phyloP scores from a whole-genome alignment of 2,329 filamentous ascomycete species.

The Aspergillus clavatus region DNA sequence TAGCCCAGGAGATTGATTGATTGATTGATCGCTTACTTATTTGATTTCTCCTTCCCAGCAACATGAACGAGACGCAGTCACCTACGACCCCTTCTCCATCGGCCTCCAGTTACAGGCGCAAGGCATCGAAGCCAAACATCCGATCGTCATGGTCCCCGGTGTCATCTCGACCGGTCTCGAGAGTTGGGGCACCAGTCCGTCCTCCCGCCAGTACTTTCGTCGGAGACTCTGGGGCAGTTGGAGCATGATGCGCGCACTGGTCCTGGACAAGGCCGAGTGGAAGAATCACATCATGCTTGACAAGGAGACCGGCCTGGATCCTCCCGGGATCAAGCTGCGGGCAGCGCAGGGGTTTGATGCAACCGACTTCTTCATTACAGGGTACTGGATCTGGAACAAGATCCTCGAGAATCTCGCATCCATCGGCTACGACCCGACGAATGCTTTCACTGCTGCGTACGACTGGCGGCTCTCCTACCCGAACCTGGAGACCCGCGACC shows the following conservation, averaged over 20 bases:
- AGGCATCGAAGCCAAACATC: slow-evolving; percentile 75
- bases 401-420: slow-evolving; percentile 95
- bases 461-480: slow-evolving; percentile 91
- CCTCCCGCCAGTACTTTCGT: slow-evolving; percentile 83
- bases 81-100: slow-evolving; percentile 90
- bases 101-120: slow-evolving; percentile 76
- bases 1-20: no score
- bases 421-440: slow-evolving; percentile 86
- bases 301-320: slow-evolving; percentile 83
- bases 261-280: slow-evolving; percentile 90
- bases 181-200: slow-evolving; percentile 87
- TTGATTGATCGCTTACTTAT: neutral
- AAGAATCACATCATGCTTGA: slow-evolving; percentile 97
- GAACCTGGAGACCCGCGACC: slow-evolving; percentile 84
- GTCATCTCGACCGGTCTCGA: slow-evolving; percentile 97
- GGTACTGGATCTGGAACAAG: slow-evolving; percentile 99
- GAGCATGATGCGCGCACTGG: slow-evolving; percentile 96
- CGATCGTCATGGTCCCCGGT: slow-evolving; percentile 94
- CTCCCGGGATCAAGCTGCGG: slow-evolving; percentile 80
- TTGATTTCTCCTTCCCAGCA: slow-evolving; percentile 46
- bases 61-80: slow-evolving; percentile 79
- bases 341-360: slow-evolving; percentile 96
- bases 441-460: slow-evolving; percentile 65
- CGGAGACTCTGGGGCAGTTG: slow-evolving; percentile 96
- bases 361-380: slow-evolving; percentile 76